Percentiles rank a stretch among this genome's conserved stretches.
These are phyloP conservation scores for Amanita phalloides DNA, from an alignment of 768 basidiomycete genomes.

Conservation along the genomic window DNA sequence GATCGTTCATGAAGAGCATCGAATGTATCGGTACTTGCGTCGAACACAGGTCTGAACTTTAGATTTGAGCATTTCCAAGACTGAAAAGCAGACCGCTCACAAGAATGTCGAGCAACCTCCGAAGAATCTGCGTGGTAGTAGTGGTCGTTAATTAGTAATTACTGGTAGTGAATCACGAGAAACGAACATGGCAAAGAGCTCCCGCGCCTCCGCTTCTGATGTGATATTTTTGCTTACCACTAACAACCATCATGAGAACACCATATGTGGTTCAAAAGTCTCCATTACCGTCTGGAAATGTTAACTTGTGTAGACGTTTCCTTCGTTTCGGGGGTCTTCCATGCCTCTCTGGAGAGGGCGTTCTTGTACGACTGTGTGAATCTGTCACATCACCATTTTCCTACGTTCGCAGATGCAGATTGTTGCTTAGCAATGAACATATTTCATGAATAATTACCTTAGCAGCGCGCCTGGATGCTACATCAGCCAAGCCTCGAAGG, in stretches of 20 bases:
- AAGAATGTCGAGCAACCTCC: slow-evolving; percentile 88
- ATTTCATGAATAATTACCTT: slow-evolving; percentile 36
- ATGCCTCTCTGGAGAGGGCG: slow-evolving; percentile 62
- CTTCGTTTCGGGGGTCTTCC: slow-evolving; percentile 60
- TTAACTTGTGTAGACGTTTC: slow-evolving; percentile 56
- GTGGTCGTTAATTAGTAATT: slow-evolving; percentile 3
- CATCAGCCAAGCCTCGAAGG: slow-evolving; percentile 69
- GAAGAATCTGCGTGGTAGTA: slow-evolving; percentile 52
- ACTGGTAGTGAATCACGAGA: slow-evolving; percentile 6
- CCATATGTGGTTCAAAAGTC: not conserved
- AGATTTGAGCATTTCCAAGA: not conserved
- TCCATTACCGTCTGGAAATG: slow-evolving; percentile 65
- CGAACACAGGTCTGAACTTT: slow-evolving; percentile 60
- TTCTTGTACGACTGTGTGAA: slow-evolving; percentile 63
- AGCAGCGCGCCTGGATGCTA: slow-evolving; percentile 68
- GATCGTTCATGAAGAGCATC: slow-evolving; percentile 81
- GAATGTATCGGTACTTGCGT: slow-evolving; percentile 73
- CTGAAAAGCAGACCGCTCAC: slow-evolving; percentile 8
- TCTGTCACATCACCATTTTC: slow-evolving; percentile 74
- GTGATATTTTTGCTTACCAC: slow-evolving; percentile 82
- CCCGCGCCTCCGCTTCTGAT: slow-evolving; percentile 72
- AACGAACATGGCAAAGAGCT: slow-evolving; percentile 73
- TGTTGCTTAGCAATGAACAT: not conserved
- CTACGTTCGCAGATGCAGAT: slow-evolving; percentile 22
- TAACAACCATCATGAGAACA: slow-evolving; percentile 16